These are phyloP conservation scores for Diaporthe velutina DNA, from an alignment of 2,329 filamentous ascomycete genomes.

Conservation along the genomic window DNA sequence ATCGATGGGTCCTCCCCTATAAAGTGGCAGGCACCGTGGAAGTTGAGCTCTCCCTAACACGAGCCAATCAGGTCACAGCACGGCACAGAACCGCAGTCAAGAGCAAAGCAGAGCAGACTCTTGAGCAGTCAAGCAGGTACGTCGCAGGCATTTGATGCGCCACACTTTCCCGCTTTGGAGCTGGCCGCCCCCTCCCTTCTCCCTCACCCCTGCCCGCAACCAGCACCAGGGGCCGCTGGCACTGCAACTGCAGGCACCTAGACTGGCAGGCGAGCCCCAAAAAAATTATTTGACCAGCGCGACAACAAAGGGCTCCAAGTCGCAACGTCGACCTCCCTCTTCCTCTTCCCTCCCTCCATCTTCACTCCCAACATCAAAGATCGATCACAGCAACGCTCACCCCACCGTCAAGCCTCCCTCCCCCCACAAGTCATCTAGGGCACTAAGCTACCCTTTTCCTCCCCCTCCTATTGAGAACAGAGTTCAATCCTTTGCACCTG, in stretches of 20 bases:
- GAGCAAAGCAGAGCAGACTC: background rate
- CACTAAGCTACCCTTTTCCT: slow-evolving; percentile 88
- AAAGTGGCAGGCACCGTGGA: background rate
- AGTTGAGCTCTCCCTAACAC: slow-evolving; percentile 32
- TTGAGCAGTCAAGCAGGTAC: slow-evolving; percentile 36
- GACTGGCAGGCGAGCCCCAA: slow-evolving; percentile 36
- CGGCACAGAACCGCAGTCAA: background rate
- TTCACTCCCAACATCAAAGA: slow-evolving; percentile 50
- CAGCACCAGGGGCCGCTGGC: slow-evolving; percentile 26
- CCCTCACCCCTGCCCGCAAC: slow-evolving; percentile 34
- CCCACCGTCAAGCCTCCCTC: slow-evolving; percentile 50
- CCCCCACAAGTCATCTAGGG: slow-evolving; percentile 74
- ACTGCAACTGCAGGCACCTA: slow-evolving; percentile 32
- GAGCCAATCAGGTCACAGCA: slow-evolving; percentile 14
- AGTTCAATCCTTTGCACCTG: slow-evolving; percentile 68
- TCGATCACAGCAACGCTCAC: slow-evolving; percentile 54
- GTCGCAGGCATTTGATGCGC: slow-evolving; percentile 34
- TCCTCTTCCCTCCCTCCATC: slow-evolving; percentile 47
- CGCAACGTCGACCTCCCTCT: slow-evolving; percentile 46
- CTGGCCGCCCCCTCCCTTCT: slow-evolving; percentile 31
- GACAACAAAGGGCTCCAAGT: slow-evolving; percentile 43
- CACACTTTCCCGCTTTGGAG: slow-evolving; percentile 36
- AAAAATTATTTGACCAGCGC: slow-evolving; percentile 52
- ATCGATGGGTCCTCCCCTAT: slow-evolving; percentile 1
- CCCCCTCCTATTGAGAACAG: slow-evolving; percentile 76